Evolutionary conservation across 208 protist species (phyloP), one percentile per base, ranked within the genome.

Genomic region (Trypanosoma rangeli): DNA sequence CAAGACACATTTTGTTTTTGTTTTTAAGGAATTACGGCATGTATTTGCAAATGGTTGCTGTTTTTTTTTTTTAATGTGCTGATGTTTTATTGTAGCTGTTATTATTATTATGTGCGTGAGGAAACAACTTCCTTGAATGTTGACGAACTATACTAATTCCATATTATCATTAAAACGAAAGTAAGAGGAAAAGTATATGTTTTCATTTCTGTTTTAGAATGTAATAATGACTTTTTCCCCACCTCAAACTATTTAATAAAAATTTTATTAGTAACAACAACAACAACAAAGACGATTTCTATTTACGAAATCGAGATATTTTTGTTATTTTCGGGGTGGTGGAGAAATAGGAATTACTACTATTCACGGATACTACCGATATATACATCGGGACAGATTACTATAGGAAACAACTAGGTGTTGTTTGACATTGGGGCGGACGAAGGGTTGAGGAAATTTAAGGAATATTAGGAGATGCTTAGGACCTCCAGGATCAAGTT

Each of bases 221-320:
- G 5, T 58, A 48, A 44, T 48, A 15, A 53, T 20, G 13, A 46
- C 42, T 49, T 58, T 29, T 72, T 44, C 65, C 16, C 37, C 62
- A 12, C 18, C 65, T 44, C 13, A 53, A 61, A 50, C 42, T 42
- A 35, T 33, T 49, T 29, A 57, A 68, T 26, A 69, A n/a, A n/a
- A n/a, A n/a, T n/a, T n/a, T n/a, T n/a, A 48, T n/a, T 73, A 72
- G 20, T 16, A 70, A 72, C 13, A 52, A 73, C 2, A 71, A 58
- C 10, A 68, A 37, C 29, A 46, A 66, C 10, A 24, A 57, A 57
- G 62, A 8, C n/a, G 46, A 69, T 65, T 78, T 56, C 46, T 67
- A 54, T 62, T 42, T 16, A 50, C 46, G 46, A 22, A 50, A 50
- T 50, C 46, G 46, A 50, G 46, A 62, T 62, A 46, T 62, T 48